phyloP scores from a whole-genome alignment of 2,329 filamentous ascomycete species.

The Karstenula rhodostoma region DNA sequence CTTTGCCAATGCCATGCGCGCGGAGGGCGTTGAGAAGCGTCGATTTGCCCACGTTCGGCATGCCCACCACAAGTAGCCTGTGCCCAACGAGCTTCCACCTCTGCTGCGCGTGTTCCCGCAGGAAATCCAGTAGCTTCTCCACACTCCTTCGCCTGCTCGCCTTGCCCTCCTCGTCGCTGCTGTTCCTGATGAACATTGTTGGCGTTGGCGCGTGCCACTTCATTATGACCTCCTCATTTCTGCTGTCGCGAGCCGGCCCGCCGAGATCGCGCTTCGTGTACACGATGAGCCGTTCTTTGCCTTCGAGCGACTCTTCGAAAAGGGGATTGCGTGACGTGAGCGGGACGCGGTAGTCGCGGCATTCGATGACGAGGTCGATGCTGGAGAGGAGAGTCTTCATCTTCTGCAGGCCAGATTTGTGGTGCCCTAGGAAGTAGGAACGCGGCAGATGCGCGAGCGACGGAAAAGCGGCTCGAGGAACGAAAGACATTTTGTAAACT shows the following conservation, averaged over 20 bases:
- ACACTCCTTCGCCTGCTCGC: conserved; percentile 31
- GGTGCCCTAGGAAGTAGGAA: conserved; percentile 95
- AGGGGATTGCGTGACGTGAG: conserved; percentile 88
- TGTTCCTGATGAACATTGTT: conserved; percentile 61
- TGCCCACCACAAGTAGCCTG: conserved; percentile 87
- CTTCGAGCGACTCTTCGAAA: conserved; percentile 80
- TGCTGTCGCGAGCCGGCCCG: conserved; percentile 23
- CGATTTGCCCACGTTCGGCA: conserved; percentile 98
- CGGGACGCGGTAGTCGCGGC: conserved; percentile 90
- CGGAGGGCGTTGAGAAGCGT: conserved; percentile 90
- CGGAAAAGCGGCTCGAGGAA: conserved; percentile 77
- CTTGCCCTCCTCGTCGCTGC: conserved; percentile 37
- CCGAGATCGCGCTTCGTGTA: conserved; percentile 83
- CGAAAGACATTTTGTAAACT: conserved; percentile 55
- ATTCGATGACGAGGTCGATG: conserved; percentile 91
- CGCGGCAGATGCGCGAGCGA: conserved; percentile 78
- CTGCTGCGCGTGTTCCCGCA: conserved; percentile 60
- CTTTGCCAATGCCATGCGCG: conserved; percentile 68
- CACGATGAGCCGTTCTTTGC: conserved; percentile 78
- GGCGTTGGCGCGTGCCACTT: conserved; percentile 62
- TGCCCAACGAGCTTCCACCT: conserved; percentile 77
- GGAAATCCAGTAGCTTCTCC: conserved; percentile 56
- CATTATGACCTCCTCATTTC: conserved; percentile 60
- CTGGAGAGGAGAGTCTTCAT: conserved; percentile 83
- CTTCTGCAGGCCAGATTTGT: conserved; percentile 78